phyloP scores from a whole-genome alignment of 305 asterid species.

The Fraxinus platypoda region DNA sequence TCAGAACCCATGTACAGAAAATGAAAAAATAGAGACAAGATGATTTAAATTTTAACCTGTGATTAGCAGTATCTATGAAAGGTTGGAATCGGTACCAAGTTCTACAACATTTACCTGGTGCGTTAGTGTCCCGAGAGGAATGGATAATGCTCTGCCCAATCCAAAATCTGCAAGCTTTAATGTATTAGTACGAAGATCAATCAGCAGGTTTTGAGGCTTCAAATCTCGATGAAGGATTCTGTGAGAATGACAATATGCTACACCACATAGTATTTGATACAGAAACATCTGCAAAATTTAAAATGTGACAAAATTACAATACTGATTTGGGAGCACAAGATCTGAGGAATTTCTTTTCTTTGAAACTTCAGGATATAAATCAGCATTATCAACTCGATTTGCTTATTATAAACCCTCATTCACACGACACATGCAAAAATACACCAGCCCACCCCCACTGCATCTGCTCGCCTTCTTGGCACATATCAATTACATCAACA shows the following conservation, averaged over 20 bases:
- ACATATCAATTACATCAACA: background rate
- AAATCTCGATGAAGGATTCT: slow-evolving; percentile 63
- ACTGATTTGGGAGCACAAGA: background rate
- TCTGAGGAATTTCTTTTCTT: background rate
- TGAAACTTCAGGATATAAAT: background rate
- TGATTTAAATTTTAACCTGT: background rate
- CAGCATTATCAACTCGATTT: background rate
- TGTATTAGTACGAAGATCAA: slow-evolving; percentile 41
- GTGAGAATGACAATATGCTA: slow-evolving; percentile 58
- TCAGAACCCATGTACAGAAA: background rate
- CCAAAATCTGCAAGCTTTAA: slow-evolving; percentile 69
- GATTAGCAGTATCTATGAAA: background rate
- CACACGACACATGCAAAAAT: background rate
- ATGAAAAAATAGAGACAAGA: slow-evolving; percentile 2
- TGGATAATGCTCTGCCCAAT: slow-evolving; percentile 46
- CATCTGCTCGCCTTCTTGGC: background rate
- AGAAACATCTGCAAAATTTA: slow-evolving; percentile 45
- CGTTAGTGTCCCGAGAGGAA: slow-evolving; percentile 51
- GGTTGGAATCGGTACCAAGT: background rate
- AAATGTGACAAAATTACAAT: background rate
- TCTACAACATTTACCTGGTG: slow-evolving; percentile 32
- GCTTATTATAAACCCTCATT: background rate
- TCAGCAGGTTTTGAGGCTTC: slow-evolving; percentile 55
- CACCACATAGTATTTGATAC: slow-evolving; percentile 60
- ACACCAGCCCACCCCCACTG: background rate